Base-by-base conservation (phyloP, 164 flowering plant species). In the Vitis vinifera region DNA sequence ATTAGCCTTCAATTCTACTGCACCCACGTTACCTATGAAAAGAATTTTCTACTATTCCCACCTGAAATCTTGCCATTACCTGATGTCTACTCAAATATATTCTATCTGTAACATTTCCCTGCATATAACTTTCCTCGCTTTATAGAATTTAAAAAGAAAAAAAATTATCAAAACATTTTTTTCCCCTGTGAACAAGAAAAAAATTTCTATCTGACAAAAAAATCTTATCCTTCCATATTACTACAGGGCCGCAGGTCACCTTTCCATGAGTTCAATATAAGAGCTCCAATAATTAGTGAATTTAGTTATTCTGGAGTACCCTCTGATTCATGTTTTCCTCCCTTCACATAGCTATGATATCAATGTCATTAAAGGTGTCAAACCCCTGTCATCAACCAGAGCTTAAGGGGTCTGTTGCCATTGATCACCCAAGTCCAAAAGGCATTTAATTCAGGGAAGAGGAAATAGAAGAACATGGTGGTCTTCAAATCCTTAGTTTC, bases 361-460 rank as follows among this genome's bases (percentile, higher is more conserved):
- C 73, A 91, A 89, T 72, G 81, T 91, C 29, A 59, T 82, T 44
- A 85, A 81, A 65, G 75, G 51, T 62, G 62, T 66, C 16, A 23
- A 72, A 37, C 17, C 82, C 72, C 11, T 23, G 56, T 12, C 63
- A 51, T 27, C 72, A 75, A 61, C 63, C 53, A 1, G 78, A 75
- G 14, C 31, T 8, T 47, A 71, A 70, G 58, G 68, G 73, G 31
- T 59, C 80, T 57, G 31, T 51, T 9, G 67, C 37, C 23, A 67
- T 66, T 70, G 75, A 79, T 75, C 17, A 27, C 7, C 76, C 75
- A 31, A 82, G 81, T 66, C 80, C 81, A 15, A 65, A 77, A 66
- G 94, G 91, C 53, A 81, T 85, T 67, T 49, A 48, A 9, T 90
- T 87, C 62, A 85, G 27, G 81, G 99, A 86, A 68, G 97, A 91